Conservation (phyloP, 495 filamentous ascomycete genomes). For the Amorphotheca resinae region DNA sequence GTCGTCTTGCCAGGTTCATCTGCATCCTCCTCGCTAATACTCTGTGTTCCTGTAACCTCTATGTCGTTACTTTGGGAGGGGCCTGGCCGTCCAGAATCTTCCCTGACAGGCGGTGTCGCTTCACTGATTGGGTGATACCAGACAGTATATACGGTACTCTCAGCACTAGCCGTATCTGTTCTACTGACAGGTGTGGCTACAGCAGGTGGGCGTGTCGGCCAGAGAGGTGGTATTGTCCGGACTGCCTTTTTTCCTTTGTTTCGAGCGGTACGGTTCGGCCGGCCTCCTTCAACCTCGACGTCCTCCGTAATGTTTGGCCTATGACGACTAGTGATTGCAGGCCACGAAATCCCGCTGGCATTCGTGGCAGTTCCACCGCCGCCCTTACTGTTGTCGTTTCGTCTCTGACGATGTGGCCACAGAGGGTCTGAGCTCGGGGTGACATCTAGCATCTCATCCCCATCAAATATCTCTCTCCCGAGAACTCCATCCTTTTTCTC, state of each 20-base stretch:
- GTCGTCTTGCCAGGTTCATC: conserved; percentile 20
- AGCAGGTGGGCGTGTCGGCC: conserved; percentile 19
- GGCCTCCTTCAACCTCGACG: conserved; percentile 15
- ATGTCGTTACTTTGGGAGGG: conserved; percentile 5
- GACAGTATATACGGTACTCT: conserved; percentile 77
- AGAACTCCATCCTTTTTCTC: conserved; percentile 94
- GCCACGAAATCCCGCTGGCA: conserved; percentile 30
- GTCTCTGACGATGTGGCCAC: conserved; percentile 7
- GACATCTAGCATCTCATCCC: conserved; percentile 86
- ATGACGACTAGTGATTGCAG: conserved; percentile 31
- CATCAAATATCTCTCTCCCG: conserved; percentile 89
- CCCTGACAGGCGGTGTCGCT: conserved; percentile 41
- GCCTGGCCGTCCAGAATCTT: background rate
- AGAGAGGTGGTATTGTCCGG: conserved; percentile 12
- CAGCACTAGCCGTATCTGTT: conserved; percentile 37
- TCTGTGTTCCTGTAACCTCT: conserved; percentile 4
- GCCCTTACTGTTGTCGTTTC: conserved; percentile 3
- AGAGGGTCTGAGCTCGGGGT: conserved; percentile 38
- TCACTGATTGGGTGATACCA: conserved; percentile 67
- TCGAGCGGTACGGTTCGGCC: conserved; percentile 3
- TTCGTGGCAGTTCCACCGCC: conserved; percentile 17
- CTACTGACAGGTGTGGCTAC: conserved; percentile 20
- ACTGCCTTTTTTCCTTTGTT: conserved; percentile 1
- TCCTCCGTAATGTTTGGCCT: conserved; percentile 21
- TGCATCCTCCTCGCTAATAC: conserved; percentile 11